Evolutionary conservation across 352 stramenopile genomes (phyloP), one percentile per base, ranked within the genome.

Genomic region (Phytophthora crassamura): DNA sequence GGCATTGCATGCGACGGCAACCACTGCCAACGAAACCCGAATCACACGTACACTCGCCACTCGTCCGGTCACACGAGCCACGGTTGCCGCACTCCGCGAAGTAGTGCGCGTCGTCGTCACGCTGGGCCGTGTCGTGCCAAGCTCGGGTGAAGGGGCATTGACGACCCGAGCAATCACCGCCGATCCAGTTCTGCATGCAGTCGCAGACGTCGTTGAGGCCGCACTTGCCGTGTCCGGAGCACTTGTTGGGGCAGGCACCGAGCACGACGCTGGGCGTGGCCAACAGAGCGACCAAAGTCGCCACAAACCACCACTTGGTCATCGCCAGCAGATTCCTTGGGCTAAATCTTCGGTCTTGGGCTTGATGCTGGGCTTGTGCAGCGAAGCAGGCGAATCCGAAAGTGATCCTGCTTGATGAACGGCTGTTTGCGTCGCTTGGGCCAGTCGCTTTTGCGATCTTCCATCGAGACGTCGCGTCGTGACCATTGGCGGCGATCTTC

Each of bases 31-130:
- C 59, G 59, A 97, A 98, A 9, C 85, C 89, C 3, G 77, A 63
- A 40, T 97, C 84, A 58, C 94, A 98, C 7, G 54, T 42, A 41
- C 94, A 98, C 22, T 73, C 59, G 7, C 92, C 92, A 15, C 72
- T 84, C 7, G 72, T 64, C 20, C 75, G 61, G 50, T 91, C 75
- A 74, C 93, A 98, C 8, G 66, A 75, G 18, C 93, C 93, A 48
- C 85, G 74, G 14, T 83, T 86, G 5, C 72, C 85, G 63, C 83
- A 92, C 59, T 88, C 78, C 1, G 62, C 67, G 12, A 66, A 67
- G 32, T 74, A 80, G 53, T 93, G 85, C 0, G 83, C 85, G 30
- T 80, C 62, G 55, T 89, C 69, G 38, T 89, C 51, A 4, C 55
- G 52, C 18, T 71, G 72, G 0, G 63, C 68, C n/a, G 88, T 73